These are phyloP conservation scores for Pythium scleroteichum DNA, from an alignment of 352 stramenopile species.

Conservation along the genomic window DNA sequence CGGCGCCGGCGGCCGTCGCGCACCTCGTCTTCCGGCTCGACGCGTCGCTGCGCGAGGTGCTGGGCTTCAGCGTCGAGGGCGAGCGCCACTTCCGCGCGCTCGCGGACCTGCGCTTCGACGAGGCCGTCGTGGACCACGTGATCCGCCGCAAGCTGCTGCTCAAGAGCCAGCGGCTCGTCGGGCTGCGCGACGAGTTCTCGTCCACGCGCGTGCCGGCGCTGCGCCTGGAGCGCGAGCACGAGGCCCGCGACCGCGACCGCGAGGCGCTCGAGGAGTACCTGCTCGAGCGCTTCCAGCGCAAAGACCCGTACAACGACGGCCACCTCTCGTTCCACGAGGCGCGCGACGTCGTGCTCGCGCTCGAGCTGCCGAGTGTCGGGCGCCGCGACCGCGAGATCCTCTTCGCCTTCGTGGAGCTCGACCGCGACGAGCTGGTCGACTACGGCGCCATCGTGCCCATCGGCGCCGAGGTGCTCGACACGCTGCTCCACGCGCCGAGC, in stretches of 20 bases:
- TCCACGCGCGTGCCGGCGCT: constrained; percentile 51
- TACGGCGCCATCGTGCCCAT: constrained; percentile 51
- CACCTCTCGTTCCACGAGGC: constrained; percentile 49
- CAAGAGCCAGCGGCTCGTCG: constrained; percentile 39
- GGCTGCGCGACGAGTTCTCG: constrained; percentile 64
- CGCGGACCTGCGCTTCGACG: constrained; percentile 46
- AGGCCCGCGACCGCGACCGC: constrained; percentile 38
- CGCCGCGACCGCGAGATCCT: constrained; percentile 46
- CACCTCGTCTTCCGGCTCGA: constrained; percentile 63
- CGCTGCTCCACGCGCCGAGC: constrained; percentile 31
- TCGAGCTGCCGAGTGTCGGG: constrained; percentile 37
- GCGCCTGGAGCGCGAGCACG: constrained; percentile 36
- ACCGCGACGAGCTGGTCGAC: constrained; percentile 63
- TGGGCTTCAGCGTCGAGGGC: constrained; percentile 61
- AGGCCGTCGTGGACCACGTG: constrained; percentile 53
- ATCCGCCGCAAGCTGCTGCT: constrained; percentile 60
- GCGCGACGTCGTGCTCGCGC: constrained; percentile 36
- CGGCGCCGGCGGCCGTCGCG: constrained; percentile 46
- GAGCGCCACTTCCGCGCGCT: constrained; percentile 63
- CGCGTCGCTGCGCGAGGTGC: constrained; percentile 37
- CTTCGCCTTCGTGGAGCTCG: constrained; percentile 48
- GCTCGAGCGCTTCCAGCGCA: constrained; percentile 60
- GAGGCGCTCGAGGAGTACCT: constrained; percentile 57
- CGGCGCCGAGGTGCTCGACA: constrained; percentile 51
- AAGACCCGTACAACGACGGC: constrained; percentile 67